These are phyloP conservation scores for Neofusicoccum parvum DNA, from an alignment of 2,329 filamentous ascomycete species.

Conservation along the genomic window DNA sequence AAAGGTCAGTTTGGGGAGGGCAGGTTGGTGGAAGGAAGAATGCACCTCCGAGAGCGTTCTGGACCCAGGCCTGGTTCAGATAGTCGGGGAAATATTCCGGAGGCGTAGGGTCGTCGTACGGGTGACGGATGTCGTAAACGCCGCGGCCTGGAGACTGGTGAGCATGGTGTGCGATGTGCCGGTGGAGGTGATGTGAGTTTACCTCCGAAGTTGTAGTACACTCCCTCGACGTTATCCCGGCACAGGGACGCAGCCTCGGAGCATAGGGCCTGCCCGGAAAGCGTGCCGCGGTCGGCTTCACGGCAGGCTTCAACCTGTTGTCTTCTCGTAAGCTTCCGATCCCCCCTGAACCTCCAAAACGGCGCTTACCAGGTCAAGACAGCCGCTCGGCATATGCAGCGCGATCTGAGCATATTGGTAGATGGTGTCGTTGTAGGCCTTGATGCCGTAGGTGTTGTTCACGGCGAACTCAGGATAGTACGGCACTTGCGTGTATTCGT, in stretches of 20 bases:
- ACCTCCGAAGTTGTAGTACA: slow-evolving; percentile 58
- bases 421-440: slow-evolving; percentile 58
- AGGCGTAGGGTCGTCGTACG: slow-evolving; percentile 62
- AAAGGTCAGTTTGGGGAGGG: too few relatives aligned
- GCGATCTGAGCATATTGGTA: slow-evolving; percentile 62
- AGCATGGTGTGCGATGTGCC: slow-evolving; percentile 31
- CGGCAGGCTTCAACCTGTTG: slow-evolving; percentile 53
- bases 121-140: slow-evolving; percentile 63
- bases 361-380: slow-evolving; percentile 36
- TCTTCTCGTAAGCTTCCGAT: not conserved
- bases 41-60: slow-evolving; percentile 58
- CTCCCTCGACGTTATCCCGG: slow-evolving; percentile 57
- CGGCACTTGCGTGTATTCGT: slow-evolving; percentile 51
- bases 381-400: slow-evolving; percentile 50
- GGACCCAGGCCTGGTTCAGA: slow-evolving; percentile 62
- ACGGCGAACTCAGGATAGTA: slow-evolving; percentile 57
- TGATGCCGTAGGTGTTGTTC: slow-evolving; percentile 60
- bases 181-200: slow-evolving; percentile 34
- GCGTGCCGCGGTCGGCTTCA: slow-evolving; percentile 41
- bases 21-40: too few relatives aligned
- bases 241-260: slow-evolving; percentile 58
- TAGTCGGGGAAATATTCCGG: slow-evolving; percentile 63
- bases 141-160: slow-evolving; percentile 34
- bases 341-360: too few relatives aligned
- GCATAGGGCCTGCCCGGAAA: slow-evolving; percentile 51